Conservation (phyloP, 2,329 filamentous ascomycete genomes). For the Pseudocercospora pini-densiflorae region DNA sequence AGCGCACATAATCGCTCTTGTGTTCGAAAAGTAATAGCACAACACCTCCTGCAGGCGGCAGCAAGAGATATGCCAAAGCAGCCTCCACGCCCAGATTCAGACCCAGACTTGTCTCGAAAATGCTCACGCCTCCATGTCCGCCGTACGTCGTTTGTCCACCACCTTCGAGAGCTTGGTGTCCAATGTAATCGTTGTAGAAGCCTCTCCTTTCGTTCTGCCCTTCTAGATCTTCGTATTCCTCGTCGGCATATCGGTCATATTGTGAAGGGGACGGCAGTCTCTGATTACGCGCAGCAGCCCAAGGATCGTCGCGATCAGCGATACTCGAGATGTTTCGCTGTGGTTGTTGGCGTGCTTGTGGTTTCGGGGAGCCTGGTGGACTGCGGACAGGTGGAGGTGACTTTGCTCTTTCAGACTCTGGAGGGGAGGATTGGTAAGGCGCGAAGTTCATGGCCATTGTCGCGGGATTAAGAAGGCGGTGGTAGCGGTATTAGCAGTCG, state of each 20-base stretch:
- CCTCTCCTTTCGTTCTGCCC: slow-evolving; percentile 29
- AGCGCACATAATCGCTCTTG: slow-evolving; percentile 96
- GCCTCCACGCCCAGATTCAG: slow-evolving; percentile 89
- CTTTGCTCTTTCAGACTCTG: slow-evolving; percentile 79
- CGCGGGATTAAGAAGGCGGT: slow-evolving; percentile 4
- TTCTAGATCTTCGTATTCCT: slow-evolving; percentile 37
- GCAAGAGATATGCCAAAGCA: slow-evolving; percentile 80
- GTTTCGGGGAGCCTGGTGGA: slow-evolving; percentile 56
- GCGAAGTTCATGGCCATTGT: slow-evolving; percentile 80
- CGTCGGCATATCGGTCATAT: slow-evolving; percentile 36
- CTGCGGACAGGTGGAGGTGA: slow-evolving; percentile 71
- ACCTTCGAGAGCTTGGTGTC: slow-evolving; percentile 33
- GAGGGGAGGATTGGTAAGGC: slow-evolving; percentile 91
- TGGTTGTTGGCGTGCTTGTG: slow-evolving; percentile 31
- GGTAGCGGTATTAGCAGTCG: background rate
- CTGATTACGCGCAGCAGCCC: slow-evolving; percentile 47
- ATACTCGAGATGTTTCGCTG: slow-evolving; percentile 36
- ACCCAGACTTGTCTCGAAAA: slow-evolving; percentile 88
- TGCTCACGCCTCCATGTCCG: slow-evolving; percentile 61
- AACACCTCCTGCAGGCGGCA: slow-evolving; percentile 86
- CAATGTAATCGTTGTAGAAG: slow-evolving; percentile 37
- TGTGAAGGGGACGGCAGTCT: slow-evolving; percentile 44
- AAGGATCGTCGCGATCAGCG: slow-evolving; percentile 43
- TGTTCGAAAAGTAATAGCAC: slow-evolving; percentile 84
- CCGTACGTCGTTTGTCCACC: slow-evolving; percentile 35